These are phyloP conservation scores for Polytolypa hystricis DNA, from an alignment of 2,329 filamentous ascomycete genomes.

Conservation along the genomic window DNA sequence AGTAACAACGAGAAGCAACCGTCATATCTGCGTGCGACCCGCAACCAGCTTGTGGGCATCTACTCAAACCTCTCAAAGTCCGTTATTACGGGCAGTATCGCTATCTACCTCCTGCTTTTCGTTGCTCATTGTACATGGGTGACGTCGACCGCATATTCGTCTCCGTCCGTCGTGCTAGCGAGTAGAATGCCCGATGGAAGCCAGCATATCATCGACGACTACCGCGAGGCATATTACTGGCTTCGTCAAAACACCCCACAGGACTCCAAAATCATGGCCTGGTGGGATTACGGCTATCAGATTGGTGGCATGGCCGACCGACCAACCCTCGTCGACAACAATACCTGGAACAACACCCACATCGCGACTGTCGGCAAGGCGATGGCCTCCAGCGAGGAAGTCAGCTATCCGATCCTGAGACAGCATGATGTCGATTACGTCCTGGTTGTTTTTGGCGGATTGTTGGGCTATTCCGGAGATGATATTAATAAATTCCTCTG, in stretches of 20 bases:
- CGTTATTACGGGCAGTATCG: constrained; percentile 60
- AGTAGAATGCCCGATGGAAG: constrained; percentile 86
- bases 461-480: constrained; percentile 93
- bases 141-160: constrained; percentile 97
- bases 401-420: constrained; percentile 96
- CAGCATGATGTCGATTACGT: constrained; percentile 99
- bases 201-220: constrained; percentile 98
- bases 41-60: constrained; percentile 68
- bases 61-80: constrained; percentile 71
- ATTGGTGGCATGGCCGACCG: constrained; percentile 99
- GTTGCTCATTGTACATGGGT: constrained; percentile 99
- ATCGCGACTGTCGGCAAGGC: constrained; percentile 98
- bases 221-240: constrained; percentile 99
- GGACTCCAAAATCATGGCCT: constrained; percentile 97
- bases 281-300: constrained; percentile 99
- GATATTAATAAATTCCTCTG: constrained; percentile 99
- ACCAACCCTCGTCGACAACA: constrained; percentile 96
- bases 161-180: constrained; percentile 89
- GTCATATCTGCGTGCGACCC: constrained; percentile 53
- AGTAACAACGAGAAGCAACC: constrained; percentile 22
- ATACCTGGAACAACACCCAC: constrained; percentile 99
- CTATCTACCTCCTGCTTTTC: constrained; percentile 78
- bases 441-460: constrained; percentile 90
- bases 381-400: constrained; percentile 94
- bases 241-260: constrained; percentile 90